Conservation (phyloP, 2,329 filamentous ascomycete genomes). For the Sclerotinia glacialis region DNA sequence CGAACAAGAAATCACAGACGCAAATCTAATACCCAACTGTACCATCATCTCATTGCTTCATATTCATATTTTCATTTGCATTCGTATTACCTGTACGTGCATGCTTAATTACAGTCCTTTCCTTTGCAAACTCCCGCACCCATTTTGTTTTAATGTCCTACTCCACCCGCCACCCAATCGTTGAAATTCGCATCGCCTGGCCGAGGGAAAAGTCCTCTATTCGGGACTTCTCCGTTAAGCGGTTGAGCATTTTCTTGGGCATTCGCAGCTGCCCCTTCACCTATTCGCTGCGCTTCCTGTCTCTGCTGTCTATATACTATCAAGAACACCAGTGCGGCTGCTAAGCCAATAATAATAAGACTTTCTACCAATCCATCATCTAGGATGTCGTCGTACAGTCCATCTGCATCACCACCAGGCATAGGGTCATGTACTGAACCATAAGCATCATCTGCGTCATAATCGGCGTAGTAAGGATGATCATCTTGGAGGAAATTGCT, state of each 20-base stretch:
- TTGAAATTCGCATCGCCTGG: constrained; percentile 65
- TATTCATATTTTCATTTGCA: neutral
- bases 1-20: neutral
- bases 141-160: constrained; percentile 53
- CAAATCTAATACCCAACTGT: neutral
- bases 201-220: constrained; percentile 61
- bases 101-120: constrained; percentile 7
- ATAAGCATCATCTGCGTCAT: constrained; percentile 45
- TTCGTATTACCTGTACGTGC: neutral
- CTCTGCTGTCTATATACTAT: constrained; percentile 77
- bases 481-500: constrained; percentile 75
- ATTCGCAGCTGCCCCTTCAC: constrained; percentile 44
- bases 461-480: constrained; percentile 57
- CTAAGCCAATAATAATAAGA: constrained; percentile 75
- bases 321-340: constrained; percentile 69
- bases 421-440: constrained; percentile 53
- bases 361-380: constrained; percentile 83
- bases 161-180: constrained; percentile 61
- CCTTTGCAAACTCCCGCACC: neutral
- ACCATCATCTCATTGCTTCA: neutral
- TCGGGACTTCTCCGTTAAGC: constrained; percentile 34
- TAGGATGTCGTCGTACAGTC: constrained; percentile 59
- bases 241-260: constrained; percentile 39
- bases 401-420: constrained; percentile 54
- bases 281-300: constrained; percentile 54